These are phyloP conservation scores for Geotrichum phurueaensis DNA, from an alignment of 1,139 yeast genomes.

Conservation along the genomic window DNA sequence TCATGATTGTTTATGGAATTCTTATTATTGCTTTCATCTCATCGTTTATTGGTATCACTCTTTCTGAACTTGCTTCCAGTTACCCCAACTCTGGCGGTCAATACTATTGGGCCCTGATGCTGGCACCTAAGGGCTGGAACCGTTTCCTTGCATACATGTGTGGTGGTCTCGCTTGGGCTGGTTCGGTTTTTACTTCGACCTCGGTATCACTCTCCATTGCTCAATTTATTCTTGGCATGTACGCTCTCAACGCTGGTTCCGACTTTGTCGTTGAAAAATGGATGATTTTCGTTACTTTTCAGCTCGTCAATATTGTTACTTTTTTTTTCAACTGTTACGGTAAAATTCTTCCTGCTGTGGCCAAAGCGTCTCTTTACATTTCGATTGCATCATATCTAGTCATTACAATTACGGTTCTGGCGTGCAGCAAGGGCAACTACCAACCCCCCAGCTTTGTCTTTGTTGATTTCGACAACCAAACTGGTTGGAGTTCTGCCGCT, in stretches of 20 bases:
- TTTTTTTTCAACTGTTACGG: constrained; percentile 37
- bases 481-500: constrained; percentile 51
- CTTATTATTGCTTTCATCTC: constrained; percentile 47
- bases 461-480: constrained; percentile 44
- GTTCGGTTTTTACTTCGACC: constrained; percentile 51
- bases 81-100: constrained; percentile 58
- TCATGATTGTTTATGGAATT: constrained; percentile 44
- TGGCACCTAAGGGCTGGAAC: constrained; percentile 47
- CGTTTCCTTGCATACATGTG: constrained; percentile 48
- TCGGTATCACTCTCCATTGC: constrained; percentile 50
- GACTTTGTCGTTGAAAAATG: constrained; percentile 41
- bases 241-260: constrained; percentile 42
- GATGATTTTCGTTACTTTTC: constrained; percentile 48
- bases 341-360: constrained; percentile 36
- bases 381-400: constrained; percentile 45
- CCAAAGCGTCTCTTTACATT: constrained; percentile 44
- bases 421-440: constrained; percentile 45
- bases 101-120: constrained; percentile 53
- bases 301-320: constrained; percentile 33
- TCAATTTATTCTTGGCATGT: constrained; percentile 46
- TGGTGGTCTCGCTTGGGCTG: constrained; percentile 55
- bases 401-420: constrained; percentile 46
- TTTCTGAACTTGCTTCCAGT: constrained; percentile 49
- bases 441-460: constrained; percentile 47
- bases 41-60: constrained; percentile 42